Evolutionary conservation across 2,329 filamentous ascomycete genomes (phyloP).

Genomic region (Fusarium neocosmosporiellum): DNA sequence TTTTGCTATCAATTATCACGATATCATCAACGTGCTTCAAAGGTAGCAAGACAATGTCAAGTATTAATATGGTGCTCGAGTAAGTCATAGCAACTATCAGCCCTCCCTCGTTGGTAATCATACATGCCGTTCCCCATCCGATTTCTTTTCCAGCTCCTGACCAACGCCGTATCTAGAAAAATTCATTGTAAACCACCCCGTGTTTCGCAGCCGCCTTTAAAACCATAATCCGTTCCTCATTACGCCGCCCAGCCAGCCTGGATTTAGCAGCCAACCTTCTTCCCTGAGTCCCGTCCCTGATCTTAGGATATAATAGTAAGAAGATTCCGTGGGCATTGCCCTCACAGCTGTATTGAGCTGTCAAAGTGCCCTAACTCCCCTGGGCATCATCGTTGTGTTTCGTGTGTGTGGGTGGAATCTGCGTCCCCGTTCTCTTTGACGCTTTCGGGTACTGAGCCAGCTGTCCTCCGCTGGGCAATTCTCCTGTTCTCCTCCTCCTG

Average conservation of each 20-base stretch:
- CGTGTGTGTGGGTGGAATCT: conserved; percentile 7
- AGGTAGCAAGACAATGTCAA: background rate
- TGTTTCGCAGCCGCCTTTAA: background rate
- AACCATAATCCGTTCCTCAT: conserved; percentile 10
- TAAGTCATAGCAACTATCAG: background rate
- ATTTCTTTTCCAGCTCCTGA: background rate
- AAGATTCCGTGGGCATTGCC: background rate
- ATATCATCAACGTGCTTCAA: background rate
- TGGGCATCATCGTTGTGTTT: background rate
- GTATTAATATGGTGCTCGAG: background rate
- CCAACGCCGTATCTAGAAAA: conserved; percentile 9
- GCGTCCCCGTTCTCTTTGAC: conserved; percentile 7
- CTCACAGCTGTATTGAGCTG: background rate
- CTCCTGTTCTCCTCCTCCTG: conserved; percentile 27
- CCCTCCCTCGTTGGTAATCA: background rate
- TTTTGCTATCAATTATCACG: background rate
- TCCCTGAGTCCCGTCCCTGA: background rate
- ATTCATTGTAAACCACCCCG: background rate
- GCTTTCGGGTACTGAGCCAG: conserved; percentile 1
- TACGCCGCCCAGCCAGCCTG: conserved; percentile 1
- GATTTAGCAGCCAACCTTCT: background rate
- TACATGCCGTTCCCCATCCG: background rate
- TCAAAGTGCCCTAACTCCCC: background rate
- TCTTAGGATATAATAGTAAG: background rate
- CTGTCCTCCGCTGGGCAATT: background rate